Percentiles rank a stretch among this genome's conserved stretches.
phyloP scores from a whole-genome alignment of 306 rosid genomes.

The Lathyrus aphaca region DNA sequence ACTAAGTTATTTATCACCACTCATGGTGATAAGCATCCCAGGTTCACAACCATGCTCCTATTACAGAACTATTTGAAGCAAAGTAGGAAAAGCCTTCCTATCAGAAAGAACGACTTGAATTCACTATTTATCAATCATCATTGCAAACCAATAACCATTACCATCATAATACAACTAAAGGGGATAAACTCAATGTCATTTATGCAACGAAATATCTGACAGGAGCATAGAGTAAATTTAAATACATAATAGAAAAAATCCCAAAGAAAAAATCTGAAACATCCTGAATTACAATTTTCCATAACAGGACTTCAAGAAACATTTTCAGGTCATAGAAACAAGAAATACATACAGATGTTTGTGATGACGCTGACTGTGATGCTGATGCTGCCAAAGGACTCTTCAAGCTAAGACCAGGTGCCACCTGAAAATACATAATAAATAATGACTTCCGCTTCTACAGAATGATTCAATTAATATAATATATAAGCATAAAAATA shows the following conservation, averaged over 20 bases:
- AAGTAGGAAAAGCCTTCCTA: constrained; percentile 20
- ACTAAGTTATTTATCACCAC: background rate
- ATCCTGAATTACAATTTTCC: constrained; percentile 19
- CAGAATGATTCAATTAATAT: constrained; percentile 17
- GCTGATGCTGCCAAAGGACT: constrained; percentile 55
- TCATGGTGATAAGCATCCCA: constrained; percentile 8
- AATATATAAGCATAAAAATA: constrained; percentile 19
- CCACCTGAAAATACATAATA: constrained; percentile 57
- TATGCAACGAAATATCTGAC: constrained; percentile 3
- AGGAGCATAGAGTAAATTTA: constrained; percentile 10
- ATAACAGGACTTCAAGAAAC: constrained; percentile 16
- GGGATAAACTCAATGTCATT: background rate
- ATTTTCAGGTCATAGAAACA: constrained; percentile 32
- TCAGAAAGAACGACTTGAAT: constrained; percentile 2
- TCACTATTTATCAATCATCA: constrained; percentile 35
- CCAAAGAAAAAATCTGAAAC: constrained; percentile 15
- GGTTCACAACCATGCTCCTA: constrained; percentile 23
- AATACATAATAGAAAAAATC: constrained; percentile 22
- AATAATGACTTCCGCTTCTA: constrained; percentile 37
- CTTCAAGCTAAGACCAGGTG: constrained; percentile 71
- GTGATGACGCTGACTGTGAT: constrained; percentile 53
- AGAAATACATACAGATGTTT: constrained; percentile 65
- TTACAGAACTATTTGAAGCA: constrained; percentile 12
- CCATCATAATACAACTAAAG: constrained; percentile 2
- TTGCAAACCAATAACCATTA: constrained; percentile 27